Base-by-base conservation (phyloP, 345 rosid species). In the Isatis tinctoria region DNA sequence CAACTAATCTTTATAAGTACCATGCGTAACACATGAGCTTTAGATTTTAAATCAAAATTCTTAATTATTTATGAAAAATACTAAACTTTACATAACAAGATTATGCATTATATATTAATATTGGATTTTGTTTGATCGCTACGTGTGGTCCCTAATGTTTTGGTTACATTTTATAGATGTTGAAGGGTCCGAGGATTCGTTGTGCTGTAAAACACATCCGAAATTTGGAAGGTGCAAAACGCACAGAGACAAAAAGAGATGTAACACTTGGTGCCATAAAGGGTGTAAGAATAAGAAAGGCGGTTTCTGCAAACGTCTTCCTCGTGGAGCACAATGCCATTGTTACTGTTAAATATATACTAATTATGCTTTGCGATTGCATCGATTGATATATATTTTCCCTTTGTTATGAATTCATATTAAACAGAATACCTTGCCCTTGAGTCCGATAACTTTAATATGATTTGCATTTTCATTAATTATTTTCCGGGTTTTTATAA, bases 131-230 rank as follows among this genome's bases (percentile, higher is more conserved):
- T 26, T 53, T 20, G 10, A 40, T 70, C 18, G 58, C 10, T n/a
- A 53, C 48, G 20, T 8, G 14, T 12, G 22, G 43, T 12, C 43
- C 10, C 28, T 51, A 30, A 57, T n/a, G 4, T 24, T 36, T 60
- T 10, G 20, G 30, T 13, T 58, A 30, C 20, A 52, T 7, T 27
- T 36, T 39, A 13, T 30, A 73, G 76, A 13, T 63, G 54, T 62
- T 27, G 70, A 52, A 52, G 76, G 61, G 10, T 24, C 62, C 47
- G 18, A 43, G 0, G 41, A 10, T 9, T 73, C 56, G 13, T 18
- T 73, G 70, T 73, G 76, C 27, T 73, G 54, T 51, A 72, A 40
- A 2, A 63, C 70, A 39, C 70, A 52, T 43, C 18, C 76, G 3
- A 20, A 63, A 48, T 73, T 63, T 41, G 76, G 76, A 62, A 2